Evolutionary conservation across 2,329 filamentous ascomycete species (phyloP), one percentile per base, ranked within the genome.

Genomic region (Aotearoamyces nothofagi): DNA sequence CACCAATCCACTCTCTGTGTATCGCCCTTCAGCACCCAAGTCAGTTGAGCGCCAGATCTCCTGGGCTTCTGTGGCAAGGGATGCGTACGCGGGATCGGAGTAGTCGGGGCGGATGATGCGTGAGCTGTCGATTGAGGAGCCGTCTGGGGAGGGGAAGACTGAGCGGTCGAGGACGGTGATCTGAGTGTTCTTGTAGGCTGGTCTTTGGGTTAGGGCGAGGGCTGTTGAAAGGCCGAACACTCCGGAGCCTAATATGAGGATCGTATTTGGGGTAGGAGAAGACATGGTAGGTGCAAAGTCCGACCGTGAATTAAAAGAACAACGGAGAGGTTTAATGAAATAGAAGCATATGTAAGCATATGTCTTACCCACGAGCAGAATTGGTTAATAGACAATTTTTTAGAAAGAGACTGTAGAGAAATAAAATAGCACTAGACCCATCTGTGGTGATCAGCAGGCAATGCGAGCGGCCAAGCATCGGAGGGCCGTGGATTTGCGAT

Each of bases 91-190:
- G 0, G 69, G 57, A 46, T 87, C 74, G 4, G 80, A 75, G 47
- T 96, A 96, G 60, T 96, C 87, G 28, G 69, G 56, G 32, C 73
- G 63, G 38, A 78, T 61, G 41, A 75, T 70, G 40, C 69, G 65
- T 15, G 67, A 75, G 4, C 60, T 61, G 53, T 78, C 72, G 44
- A 75, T 62, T 38, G 65, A 71, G 28, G 69, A 63, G 33, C 62
- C 61, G 42, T 78, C 69, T 24, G 59, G 54, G 5, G 68, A 59
- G 2, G 71, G 71, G 44, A 76, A 74, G 3, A 57, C 50, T 4
- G 60, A 61, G 32, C 68, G 58, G 49, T 78, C 66, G 33, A 78
- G 52, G 28, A 78, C 42, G 10, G 68, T 73, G 49, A 78, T 71
- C 30, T 52, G 47, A 22, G 65, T 63, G 30, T 53, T 35, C 36